Evolutionary conservation across 2,329 filamentous ascomycete species (phyloP).

Genomic region (Fusarium sp.): DNA sequence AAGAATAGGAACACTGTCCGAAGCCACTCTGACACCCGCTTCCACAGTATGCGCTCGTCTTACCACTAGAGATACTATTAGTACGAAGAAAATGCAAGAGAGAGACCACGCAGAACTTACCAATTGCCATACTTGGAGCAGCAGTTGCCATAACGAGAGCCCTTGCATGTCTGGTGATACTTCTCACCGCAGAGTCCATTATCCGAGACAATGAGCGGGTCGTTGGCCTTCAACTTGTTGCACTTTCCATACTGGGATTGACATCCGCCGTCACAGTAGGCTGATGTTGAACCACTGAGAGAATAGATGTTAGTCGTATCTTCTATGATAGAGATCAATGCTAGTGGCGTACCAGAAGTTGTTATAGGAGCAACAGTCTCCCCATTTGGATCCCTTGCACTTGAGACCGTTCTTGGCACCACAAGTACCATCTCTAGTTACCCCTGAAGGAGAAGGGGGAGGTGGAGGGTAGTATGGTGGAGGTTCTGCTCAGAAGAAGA

Average conservation of each 20-base stretch:
- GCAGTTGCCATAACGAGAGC: constrained; percentile 31
- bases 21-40: constrained; percentile 16
- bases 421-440: constrained; percentile 49
- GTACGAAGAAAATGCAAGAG: neutral
- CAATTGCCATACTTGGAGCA: constrained; percentile 23
- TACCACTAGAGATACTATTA: constrained; percentile 13
- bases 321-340: too few species aligned
- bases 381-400: constrained; percentile 50
- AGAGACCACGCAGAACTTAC: neutral
- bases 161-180: constrained; percentile 37
- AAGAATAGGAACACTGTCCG: constrained; percentile 1
- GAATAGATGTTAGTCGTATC: neutral
- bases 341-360: constrained; percentile 49
- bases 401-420: constrained; percentile 45
- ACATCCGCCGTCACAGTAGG: constrained; percentile 49
- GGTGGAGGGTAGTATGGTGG: neutral
- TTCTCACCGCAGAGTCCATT: constrained; percentile 34
- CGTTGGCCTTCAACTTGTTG: constrained; percentile 26
- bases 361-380: constrained; percentile 53
- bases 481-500: constrained; percentile 1
- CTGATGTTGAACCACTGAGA: constrained; percentile 12
- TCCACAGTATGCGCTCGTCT: constrained; percentile 20
- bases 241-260: constrained; percentile 49
- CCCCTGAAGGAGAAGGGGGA: neutral
- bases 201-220: constrained; percentile 27